Evolutionary conservation across 768 basidiomycete species (phyloP), one percentile per base, ranked within the genome.

Genomic region (Xanthoconium stramineum): DNA sequence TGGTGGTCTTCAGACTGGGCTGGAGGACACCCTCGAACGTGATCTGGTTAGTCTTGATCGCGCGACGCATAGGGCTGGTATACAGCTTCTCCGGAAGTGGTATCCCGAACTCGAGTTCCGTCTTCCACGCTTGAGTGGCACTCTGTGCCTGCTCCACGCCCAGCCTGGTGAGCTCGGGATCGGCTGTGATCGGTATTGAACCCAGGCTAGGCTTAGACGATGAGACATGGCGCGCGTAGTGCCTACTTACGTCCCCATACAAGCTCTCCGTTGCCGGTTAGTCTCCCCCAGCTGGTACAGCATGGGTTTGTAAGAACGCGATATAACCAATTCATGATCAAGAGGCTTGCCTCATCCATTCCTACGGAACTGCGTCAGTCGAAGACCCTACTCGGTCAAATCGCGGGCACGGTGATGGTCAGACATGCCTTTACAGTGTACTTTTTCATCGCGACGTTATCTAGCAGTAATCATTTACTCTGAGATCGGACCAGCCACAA

Each of bases 211-310:
- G 39, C 9, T 49, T 20, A 19, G 38, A 58, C n/a, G 24, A 53
- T 20, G 19, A 58, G 32, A 32, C 38, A 36, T 11, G 1, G 8
- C 7, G 28, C 15, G 9, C 9, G 45, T 5, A 13, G 44, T 19
- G 43, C 4, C 10, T 19, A 80, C 86, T 67, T 61, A 87, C 86
- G 89, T 15, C 89, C 89, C 90, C 90, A 92, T 11, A 73, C 73
- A 9, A 89, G 67, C 46, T 85, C 80, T 17, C 76, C 86, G 56
- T 91, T 85, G 3, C 83, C 84, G 37, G 85, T 71, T 1, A 82
- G 67, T 64, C 76, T 84, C 0, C 83, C 74, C 83, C 83, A 89
- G 59, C 84, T 85, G 47, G 7, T 47, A 14, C 12, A 30, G 24
- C 19, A 19, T 20, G 48, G 4, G 24, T 24, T 24, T 44, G 24